Percentiles rank a stretch among this genome's conserved stretches.
These are phyloP conservation scores for Oryza punctata DNA, from an alignment of 176 grass and related monocot genomes.

Conservation along the genomic window DNA sequence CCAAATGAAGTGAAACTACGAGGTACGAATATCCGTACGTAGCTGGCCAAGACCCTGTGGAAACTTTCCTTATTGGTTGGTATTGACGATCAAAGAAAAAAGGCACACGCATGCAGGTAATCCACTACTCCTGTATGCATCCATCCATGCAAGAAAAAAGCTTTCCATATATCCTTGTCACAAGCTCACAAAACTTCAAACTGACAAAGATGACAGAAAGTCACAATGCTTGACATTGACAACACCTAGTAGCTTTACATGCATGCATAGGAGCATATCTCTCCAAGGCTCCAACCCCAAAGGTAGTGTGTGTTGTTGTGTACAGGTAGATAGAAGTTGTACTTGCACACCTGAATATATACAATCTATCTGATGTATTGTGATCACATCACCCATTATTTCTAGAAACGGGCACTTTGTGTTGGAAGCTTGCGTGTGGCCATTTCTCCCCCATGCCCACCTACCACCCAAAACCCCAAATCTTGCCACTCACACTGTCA, in stretches of 20 bases:
- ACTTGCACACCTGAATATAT: neutral
- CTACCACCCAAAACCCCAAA: conserved; percentile 20
- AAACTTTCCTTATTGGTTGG: neutral
- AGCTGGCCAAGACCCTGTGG: neutral
- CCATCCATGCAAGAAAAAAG: neutral
- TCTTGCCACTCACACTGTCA: conserved; percentile 7
- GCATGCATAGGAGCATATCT: neutral
- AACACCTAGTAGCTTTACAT: neutral
- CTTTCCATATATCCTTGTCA: neutral
- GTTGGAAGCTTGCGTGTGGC: conserved; percentile 29
- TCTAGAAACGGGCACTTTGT: conserved; percentile 22
- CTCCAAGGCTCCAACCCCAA: neutral
- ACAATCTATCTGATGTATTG: neutral
- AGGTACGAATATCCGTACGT: neutral
- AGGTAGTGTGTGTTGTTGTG: neutral
- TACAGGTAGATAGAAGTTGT: neutral
- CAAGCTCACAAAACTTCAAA: neutral
- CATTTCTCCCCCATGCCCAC: conserved; percentile 9
- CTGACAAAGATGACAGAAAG: neutral
- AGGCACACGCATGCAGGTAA: neutral
- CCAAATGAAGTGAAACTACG: neutral
- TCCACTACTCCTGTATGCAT: neutral
- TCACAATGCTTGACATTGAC: neutral
- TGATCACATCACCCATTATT: neutral
- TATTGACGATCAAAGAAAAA: conserved; percentile 17